Conservation (phyloP, 768 basidiomycete species). For the Boletus rex-veris region DNA sequence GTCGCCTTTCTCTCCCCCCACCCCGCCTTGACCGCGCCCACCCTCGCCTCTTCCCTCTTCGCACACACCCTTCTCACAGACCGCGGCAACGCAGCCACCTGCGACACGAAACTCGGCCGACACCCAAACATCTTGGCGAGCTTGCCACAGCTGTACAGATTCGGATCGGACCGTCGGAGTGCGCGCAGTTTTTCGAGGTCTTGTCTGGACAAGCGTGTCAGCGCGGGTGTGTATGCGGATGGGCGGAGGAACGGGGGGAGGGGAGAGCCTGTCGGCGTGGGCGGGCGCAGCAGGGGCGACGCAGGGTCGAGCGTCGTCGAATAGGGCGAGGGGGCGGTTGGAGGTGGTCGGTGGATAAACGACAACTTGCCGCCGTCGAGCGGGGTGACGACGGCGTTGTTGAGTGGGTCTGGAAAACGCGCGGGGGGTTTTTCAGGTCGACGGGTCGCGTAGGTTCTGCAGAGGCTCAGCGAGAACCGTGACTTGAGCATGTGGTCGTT, state of each 20-base stretch:
- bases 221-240: slow-evolving; percentile 31
- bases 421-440: slow-evolving; percentile 43
- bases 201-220: slow-evolving; percentile 47
- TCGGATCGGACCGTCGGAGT: slow-evolving; percentile 57
- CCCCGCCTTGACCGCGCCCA: slow-evolving; percentile 44
- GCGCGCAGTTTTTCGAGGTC: slow-evolving; percentile 53
- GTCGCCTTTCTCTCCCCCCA: slow-evolving; percentile 74
- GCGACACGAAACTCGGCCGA: slow-evolving; percentile 62
- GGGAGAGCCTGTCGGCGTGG: slow-evolving; percentile 26
- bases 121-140: slow-evolving; percentile 79
- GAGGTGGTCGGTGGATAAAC: slow-evolving; percentile 84
- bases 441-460: slow-evolving; percentile 43
- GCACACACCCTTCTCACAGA: slow-evolving; percentile 42
- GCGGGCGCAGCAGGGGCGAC: slow-evolving; percentile 63
- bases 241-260: slow-evolving; percentile 51
- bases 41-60: slow-evolving; percentile 43
- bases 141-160: slow-evolving; percentile 54
- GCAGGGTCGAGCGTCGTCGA: slow-evolving; percentile 67
- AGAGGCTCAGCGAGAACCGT: slow-evolving; percentile 4
- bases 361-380: slow-evolving; percentile 58
- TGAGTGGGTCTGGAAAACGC: slow-evolving; percentile 55
- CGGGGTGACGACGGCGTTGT: slow-evolving; percentile 47
- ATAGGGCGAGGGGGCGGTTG: slow-evolving; percentile 66
- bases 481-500: slow-evolving; percentile 18
- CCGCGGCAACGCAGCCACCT: slow-evolving; percentile 60